Base-by-base conservation (phyloP, 176 grass and related monocot species). In the Aegilops umbellulata region DNA sequence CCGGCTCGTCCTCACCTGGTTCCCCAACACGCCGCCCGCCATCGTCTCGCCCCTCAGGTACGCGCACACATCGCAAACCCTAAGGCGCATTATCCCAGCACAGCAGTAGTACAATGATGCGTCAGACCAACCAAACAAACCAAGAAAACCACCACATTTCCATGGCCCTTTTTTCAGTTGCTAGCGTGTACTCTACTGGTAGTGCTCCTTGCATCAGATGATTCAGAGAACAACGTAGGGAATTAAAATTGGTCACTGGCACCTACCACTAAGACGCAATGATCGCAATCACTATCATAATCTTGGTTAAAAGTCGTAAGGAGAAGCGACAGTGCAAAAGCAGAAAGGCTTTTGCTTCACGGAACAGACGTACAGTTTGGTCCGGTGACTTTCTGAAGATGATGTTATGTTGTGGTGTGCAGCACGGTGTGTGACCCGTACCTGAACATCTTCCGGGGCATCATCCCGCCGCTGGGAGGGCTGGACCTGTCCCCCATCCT, bases 401-500 rank as follows among this genome's bases (percentile, higher is more conserved):
- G 73, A 12, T n/a, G n/a, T n/a, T n/a, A n/a, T 73, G 42, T 74
- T 69, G 14, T 75, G 20, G 35, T 39, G 35, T 92, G 83, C 95
- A 98, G 95, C 92, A 92, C 89, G 27, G 26, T 98, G 53, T 98
- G 95, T 67, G 97, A 99, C 68, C 97, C 97, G 38, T 99, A 99
- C 84, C 88, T 99, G 57, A 99, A 99, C 84, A 88, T 99, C 84
- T 98, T 99, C 84, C 94, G 97, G 57, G 97, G 97, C 78, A 91
- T 99, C 84, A 91, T 99, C 88, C 97, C 94, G 30, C 94, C 97
- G 69, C 79, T 99, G 6, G 97, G 94, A 3, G 97, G 92, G 53
- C 74, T 99, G 20, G 97, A 99, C 90, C 91, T 99, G n/a, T 99
- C 97, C 32, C 97, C 97, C 64, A 96, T 99, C 79, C 82, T 99